phyloP scores from a whole-genome alignment of 2,329 filamentous ascomycete species.

The Canariomyces notabilis region DNA sequence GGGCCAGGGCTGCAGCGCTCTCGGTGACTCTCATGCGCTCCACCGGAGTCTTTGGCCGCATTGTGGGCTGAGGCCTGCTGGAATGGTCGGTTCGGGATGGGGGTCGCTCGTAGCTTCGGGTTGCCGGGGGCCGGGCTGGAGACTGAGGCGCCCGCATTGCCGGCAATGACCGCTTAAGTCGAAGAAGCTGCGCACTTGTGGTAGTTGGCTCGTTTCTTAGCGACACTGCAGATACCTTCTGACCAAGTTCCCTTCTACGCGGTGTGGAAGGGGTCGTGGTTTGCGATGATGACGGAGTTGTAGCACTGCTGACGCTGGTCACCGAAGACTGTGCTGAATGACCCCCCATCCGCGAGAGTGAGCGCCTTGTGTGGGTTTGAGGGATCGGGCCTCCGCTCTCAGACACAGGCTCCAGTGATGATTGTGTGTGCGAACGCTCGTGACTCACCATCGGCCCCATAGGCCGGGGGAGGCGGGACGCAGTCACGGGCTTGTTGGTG shows the following conservation, averaged over 20 bases:
- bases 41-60: conserved; percentile 66
- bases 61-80: conserved; percentile 44
- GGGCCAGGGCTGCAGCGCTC: conserved; percentile 45
- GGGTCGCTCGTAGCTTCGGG: conserved; percentile 50
- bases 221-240: conserved; percentile 49
- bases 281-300: conserved; percentile 50
- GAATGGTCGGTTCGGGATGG: conserved; percentile 51
- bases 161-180: conserved; percentile 61
- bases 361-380: conserved; percentile 52
- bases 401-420: conserved; percentile 85
- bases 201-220: conserved; percentile 58
- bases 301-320: conserved; percentile 46
- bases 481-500: conserved; percentile 64
- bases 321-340: conserved; percentile 67
- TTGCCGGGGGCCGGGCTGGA: conserved; percentile 42
- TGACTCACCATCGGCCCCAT: conserved; percentile 62
- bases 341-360: conserved; percentile 58
- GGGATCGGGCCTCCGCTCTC: conserved; percentile 74
- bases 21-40: conserved; percentile 54
- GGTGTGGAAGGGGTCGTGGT: conserved; percentile 55
- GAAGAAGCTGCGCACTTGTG: conserved; percentile 59
- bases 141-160: conserved; percentile 50
- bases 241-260: conserved; percentile 53
- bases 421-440: conserved; percentile 62
- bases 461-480: conserved; percentile 76